Conservation (phyloP, 1,284 basidiomycete species). For the Puccinia hordei region DNA sequence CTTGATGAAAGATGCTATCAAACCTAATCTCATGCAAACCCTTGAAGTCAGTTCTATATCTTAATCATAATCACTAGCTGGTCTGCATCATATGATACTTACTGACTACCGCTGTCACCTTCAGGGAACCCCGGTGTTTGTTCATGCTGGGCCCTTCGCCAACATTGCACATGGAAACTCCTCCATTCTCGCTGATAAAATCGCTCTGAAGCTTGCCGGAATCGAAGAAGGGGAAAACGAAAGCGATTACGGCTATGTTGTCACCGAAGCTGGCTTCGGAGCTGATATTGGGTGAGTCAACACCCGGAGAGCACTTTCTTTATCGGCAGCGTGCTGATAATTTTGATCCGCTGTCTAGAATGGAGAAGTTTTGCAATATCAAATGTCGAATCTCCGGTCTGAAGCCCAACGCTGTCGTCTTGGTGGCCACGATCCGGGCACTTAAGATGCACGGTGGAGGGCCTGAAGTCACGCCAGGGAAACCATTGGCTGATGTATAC, state of each 20-base stretch:
- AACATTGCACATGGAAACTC: slow-evolving; percentile 99
- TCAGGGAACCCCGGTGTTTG: slow-evolving; percentile 93
- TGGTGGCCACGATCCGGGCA: slow-evolving; percentile 95
- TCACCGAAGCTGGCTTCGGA: slow-evolving; percentile 98
- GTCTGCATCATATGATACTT: not conserved
- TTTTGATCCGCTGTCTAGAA: slow-evolving; percentile 54
- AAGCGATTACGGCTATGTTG: slow-evolving; percentile 85
- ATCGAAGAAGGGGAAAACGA: slow-evolving; percentile 85
- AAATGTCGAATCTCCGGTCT: slow-evolving; percentile 94
- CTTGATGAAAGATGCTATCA: slow-evolving; percentile 98
- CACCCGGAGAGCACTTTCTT: not conserved
- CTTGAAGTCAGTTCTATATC: slow-evolving; percentile 67
- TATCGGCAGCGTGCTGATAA: slow-evolving; percentile 62
- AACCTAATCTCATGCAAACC: slow-evolving; percentile 98
- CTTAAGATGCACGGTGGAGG: slow-evolving; percentile 99
- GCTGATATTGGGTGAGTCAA: slow-evolving; percentile 80
- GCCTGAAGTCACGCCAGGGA: slow-evolving; percentile 94
- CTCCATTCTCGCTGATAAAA: slow-evolving; percentile 92
- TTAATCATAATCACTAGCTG: not conserved
- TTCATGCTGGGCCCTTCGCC: slow-evolving; percentile 97
- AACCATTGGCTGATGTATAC: slow-evolving; percentile 89
- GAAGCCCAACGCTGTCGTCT: slow-evolving; percentile 87
- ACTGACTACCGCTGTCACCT: not conserved
- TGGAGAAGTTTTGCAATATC: slow-evolving; percentile 94
- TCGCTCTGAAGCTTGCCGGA: slow-evolving; percentile 95